phyloP scores from a whole-genome alignment of 2,329 filamentous ascomycete species.

The Stromatinia cepivora region DNA sequence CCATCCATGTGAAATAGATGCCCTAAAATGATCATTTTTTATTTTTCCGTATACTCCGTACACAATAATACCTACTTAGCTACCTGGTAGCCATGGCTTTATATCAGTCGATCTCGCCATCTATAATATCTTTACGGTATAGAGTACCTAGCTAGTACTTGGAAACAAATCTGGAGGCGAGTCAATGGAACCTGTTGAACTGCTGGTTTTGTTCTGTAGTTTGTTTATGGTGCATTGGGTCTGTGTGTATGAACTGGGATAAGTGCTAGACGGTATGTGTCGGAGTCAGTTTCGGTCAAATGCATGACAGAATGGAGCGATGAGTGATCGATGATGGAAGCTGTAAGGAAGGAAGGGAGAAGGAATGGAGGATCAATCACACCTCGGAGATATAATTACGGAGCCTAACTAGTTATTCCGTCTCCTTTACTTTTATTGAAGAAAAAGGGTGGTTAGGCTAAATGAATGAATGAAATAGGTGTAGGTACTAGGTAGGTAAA shows the following conservation, averaged over 20 bases:
- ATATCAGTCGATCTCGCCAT: background rate
- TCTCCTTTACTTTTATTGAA: background rate
- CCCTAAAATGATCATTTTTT: too few species aligned
- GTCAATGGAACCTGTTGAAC: background rate
- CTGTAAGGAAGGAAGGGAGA: background rate
- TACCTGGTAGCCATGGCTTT: too few species aligned
- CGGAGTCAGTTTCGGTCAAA: conserved; percentile 3
- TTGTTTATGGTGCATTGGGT: background rate
- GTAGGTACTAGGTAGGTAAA: too few species aligned
- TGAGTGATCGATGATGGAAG: background rate
- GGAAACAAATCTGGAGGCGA: background rate
- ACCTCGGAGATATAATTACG: background rate
- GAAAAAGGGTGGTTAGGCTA: too few species aligned
- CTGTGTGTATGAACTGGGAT: background rate
- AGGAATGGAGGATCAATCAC: conserved; percentile 6
- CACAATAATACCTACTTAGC: too few species aligned
- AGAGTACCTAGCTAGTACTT: too few species aligned
- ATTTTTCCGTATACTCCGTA: too few species aligned
- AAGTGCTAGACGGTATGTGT: background rate
- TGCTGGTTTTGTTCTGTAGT: background rate
- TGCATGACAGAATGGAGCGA: background rate
- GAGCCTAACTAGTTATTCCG: conserved; percentile 1
- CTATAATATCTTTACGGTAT: background rate
- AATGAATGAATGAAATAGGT: too few species aligned
- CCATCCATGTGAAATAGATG: too few species aligned